Evolutionary conservation across 345 rosid species (phyloP).

Genomic region (Eucalyptus brandiana): DNA sequence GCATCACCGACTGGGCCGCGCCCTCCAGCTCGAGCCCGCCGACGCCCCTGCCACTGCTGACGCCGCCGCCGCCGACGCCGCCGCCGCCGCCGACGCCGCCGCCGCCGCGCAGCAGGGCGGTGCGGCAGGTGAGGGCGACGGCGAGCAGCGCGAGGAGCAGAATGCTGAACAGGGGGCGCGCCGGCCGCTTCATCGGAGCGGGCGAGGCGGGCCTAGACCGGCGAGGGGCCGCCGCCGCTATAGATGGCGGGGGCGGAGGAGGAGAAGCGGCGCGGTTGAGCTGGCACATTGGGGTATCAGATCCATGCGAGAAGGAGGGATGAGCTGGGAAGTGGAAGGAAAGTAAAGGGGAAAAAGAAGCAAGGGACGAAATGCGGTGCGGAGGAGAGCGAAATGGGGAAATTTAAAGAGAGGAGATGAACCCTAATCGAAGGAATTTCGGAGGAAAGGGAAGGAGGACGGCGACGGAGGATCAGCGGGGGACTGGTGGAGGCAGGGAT

Average conservation of each 20-base stretch:
- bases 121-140: conserved; percentile 39
- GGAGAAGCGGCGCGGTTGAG: background rate
- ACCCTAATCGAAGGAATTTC: background rate
- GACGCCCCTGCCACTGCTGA: background rate
- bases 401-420: background rate
- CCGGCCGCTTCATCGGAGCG: conserved; percentile 55
- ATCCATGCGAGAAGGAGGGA: background rate
- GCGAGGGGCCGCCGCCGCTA: background rate
- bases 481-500: background rate
- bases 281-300: background rate
- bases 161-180: conserved; percentile 48
- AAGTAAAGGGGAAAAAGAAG: background rate
- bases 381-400: background rate
- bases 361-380: background rate
- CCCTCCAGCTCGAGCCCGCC: conserved; percentile 11
- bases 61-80: background rate
- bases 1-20: background rate
- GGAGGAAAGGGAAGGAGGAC: background rate
- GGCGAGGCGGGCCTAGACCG: background rate
- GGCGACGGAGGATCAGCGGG: background rate
- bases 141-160: conserved; percentile 44
- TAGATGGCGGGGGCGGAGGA: background rate
- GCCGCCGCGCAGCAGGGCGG: conserved; percentile 23
- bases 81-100: too few relatives aligned
- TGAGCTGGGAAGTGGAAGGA: background rate